Conservation (phyloP, 2,329 filamentous ascomycete species). For the Endoconidiophora polonica region DNA sequence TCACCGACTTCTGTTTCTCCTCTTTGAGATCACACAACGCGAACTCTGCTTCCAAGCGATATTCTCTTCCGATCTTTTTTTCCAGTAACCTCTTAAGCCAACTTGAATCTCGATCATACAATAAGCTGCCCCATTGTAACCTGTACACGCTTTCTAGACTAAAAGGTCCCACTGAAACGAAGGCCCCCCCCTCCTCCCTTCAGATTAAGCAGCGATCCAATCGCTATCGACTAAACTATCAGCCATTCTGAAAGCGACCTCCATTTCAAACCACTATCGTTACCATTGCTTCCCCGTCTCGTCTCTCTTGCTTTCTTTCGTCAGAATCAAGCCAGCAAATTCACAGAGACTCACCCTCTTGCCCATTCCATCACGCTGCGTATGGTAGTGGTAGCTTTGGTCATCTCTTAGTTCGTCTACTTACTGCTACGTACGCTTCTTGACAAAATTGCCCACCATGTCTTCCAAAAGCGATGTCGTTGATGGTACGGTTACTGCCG, state of each 20-base stretch:
- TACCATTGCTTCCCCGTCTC: not conserved
- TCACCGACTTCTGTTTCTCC: no score
- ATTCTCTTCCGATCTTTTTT: not conserved
- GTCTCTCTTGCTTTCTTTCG: not conserved
- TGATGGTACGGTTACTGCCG: constrained; percentile 5
- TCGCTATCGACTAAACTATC: not conserved
- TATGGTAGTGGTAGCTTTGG: not conserved
- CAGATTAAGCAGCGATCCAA: not conserved
- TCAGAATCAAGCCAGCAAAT: not conserved
- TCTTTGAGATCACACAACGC: no score
- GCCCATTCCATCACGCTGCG: not conserved
- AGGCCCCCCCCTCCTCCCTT: not conserved
- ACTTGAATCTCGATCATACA: no score
- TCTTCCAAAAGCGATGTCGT: constrained; percentile 11
- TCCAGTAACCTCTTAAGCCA: no score
- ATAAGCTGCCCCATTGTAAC: no score
- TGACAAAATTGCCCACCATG: not conserved
- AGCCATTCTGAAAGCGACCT: not conserved
- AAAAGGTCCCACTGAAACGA: not conserved
- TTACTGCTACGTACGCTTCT: not conserved
- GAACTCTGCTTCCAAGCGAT: not conserved
- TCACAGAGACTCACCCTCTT: not conserved
- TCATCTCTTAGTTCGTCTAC: not conserved
- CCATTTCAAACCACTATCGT: not conserved
- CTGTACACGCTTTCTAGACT: no score